Evolutionary conservation across 257 asterid species (phyloP).

Genomic region (Cordia subcordata): DNA sequence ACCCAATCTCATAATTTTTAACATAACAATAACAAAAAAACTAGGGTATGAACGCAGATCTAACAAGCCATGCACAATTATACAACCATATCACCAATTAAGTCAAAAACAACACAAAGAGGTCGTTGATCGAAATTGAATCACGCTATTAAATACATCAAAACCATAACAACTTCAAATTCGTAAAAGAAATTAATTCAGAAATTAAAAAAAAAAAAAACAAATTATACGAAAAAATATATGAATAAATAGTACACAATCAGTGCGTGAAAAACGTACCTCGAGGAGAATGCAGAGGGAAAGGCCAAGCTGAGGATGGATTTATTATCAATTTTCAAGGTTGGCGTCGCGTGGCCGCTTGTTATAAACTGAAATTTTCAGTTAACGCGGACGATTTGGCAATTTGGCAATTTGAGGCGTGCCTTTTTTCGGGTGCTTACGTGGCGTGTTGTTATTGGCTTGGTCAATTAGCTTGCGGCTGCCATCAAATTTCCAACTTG

Average conservation of each 20-base stretch:
- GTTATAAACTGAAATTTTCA: not conserved
- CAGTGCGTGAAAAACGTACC: constrained; percentile 11
- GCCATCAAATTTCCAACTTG: constrained; percentile 2
- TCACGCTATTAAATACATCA: not conserved
- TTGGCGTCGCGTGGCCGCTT: constrained; percentile 32
- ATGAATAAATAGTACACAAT: not conserved
- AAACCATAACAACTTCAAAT: not conserved
- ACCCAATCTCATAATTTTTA: too few relatives aligned
- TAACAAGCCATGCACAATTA: not conserved
- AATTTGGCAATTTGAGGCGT: not conserved
- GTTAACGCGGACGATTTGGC: not conserved
- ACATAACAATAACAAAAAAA: too few relatives aligned
- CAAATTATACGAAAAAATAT: not conserved
- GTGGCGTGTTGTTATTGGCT: constrained; percentile 30
- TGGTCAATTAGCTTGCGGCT: not conserved
- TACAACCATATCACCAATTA: too few relatives aligned
- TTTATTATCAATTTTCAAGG: constrained; percentile 1
- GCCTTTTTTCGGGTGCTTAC: not conserved
- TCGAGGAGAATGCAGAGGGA: constrained; percentile 18
- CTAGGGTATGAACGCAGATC: not conserved
- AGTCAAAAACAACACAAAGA: too few relatives aligned
- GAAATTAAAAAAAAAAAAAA: not conserved
- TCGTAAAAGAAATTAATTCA: not conserved
- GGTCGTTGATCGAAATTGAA: not conserved
- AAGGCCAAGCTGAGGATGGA: constrained; percentile 3